A percentile compares a stretch with the other conserved stretches of the same genome.
These are phyloP conservation scores for Boletus vermiculosoides DNA, from an alignment of 768 basidiomycete species.

Conservation along the genomic window DNA sequence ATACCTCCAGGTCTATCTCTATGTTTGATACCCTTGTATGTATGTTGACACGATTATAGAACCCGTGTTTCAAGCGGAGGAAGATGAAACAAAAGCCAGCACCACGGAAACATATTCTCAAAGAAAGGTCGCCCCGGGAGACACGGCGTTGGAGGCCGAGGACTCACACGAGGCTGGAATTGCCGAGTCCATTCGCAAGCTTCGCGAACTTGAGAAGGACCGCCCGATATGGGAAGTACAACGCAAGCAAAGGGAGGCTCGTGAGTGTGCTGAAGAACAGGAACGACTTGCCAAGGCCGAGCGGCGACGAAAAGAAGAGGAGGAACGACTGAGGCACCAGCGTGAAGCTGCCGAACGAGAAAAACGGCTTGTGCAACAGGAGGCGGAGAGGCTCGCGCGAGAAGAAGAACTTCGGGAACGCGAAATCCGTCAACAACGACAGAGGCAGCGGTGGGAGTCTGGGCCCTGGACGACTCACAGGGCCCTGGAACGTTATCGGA, in stretches of 20 bases:
- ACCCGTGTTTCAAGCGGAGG: conserved; percentile 8
- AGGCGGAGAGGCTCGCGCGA: conserved; percentile 30
- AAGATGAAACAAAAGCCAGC: conserved; percentile 9
- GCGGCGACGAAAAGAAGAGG: conserved; percentile 33
- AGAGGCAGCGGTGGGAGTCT: conserved; percentile 53
- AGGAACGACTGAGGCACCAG: conserved; percentile 22
- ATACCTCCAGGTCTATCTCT: conserved; percentile 19
- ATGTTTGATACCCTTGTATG: background rate
- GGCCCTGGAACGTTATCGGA: conserved; percentile 69
- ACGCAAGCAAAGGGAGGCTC: conserved; percentile 44
- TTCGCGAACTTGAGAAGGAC: conserved; percentile 66
- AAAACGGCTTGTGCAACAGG: conserved; percentile 21
- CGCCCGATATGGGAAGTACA: conserved; percentile 59
- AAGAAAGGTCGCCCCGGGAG: background rate
- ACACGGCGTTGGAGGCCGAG: conserved; percentile 34
- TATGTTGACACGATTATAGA: conserved; percentile 11
- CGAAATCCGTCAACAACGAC: conserved; percentile 43
- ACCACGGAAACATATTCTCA: conserved; percentile 6
- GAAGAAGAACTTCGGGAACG: conserved; percentile 40
- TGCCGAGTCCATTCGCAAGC: conserved; percentile 63
- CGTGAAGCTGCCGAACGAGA: conserved; percentile 29
- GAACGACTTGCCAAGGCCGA: conserved; percentile 37
- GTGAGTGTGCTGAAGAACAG: conserved; percentile 45
- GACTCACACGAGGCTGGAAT: conserved; percentile 43
- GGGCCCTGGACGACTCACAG: conserved; percentile 63